Evolutionary conservation across 495 filamentous ascomycete species (phyloP), one percentile per base, ranked within the genome.

Genomic region (Penicillium flavigenum): DNA sequence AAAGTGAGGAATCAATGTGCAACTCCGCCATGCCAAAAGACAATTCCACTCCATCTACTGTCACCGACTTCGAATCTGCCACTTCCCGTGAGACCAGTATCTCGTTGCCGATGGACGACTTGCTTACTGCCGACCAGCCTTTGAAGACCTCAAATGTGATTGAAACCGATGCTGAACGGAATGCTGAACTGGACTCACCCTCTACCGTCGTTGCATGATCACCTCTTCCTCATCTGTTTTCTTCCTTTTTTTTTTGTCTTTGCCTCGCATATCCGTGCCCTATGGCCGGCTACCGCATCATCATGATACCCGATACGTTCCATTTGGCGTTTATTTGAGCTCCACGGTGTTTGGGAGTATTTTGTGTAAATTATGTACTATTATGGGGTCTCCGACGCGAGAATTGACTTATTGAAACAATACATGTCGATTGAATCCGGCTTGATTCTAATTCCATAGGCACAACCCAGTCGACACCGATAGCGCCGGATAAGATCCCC

Each of bases 21-120:
- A 67, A 57, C 46, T 65, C 29, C 34, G 56, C 57, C 4, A 67
- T 68, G 8, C 64, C 64, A 4, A 72, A 74, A 26, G 56, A 65
- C 44, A 63, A 71, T 58, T 77, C 71, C 9, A 64, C 63, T 3
- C 59, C 64, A 11, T 71, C 67, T 3, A 72, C 64, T 5, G 56
- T 64, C n/a, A 68, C 70, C 3, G 72, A 72, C 27, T 64, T 64
- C 17, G 63, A 61, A 1, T 75, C 68, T 14, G 55, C 55, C 41
- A 66, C 64, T 9, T 77, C 74, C 2, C 69, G 61, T 14, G 70
- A 73, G 8, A 73, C 73, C 3, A 76, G 74, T 42, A 58, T 77
- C 27, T 39, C 56, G 5, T 50, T 60, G 10, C 51, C 57, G 44
- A 34, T 27, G 42, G 64, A 67, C 0, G 61, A 64, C 1, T 12